A percentile compares a stretch with the other conserved stretches of the same genome.
Evolutionary conservation across 257 asterid genomes (phyloP).

Genomic region (Primulina eburnea): DNA sequence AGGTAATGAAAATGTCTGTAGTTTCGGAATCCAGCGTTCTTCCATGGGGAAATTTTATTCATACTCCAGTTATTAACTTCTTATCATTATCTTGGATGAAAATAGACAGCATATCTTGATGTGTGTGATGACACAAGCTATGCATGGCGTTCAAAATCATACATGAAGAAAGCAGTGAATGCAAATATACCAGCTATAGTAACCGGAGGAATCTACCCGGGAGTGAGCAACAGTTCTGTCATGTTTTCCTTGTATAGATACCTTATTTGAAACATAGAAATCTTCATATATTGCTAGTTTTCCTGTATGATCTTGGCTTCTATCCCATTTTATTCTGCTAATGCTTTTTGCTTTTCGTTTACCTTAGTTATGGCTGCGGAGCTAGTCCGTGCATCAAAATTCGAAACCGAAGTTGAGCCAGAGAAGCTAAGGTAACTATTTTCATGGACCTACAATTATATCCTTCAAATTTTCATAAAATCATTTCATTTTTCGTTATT

Average conservation of each 20-base stretch:
- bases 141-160: constrained; percentile 72
- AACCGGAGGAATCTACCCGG: constrained; percentile 96
- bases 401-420: constrained; percentile 59
- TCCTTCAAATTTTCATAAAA: neutral
- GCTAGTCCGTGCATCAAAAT: constrained; percentile 70
- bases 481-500: neutral
- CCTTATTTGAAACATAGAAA: neutral
- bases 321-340: constrained; percentile 8
- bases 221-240: constrained; percentile 90
- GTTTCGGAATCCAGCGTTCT: constrained; percentile 13
- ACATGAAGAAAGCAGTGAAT: constrained; percentile 57
- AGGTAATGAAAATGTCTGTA: constrained; percentile 49
- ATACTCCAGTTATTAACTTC: constrained; percentile 1
- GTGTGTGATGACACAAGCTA: constrained; percentile 91
- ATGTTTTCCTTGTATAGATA: constrained; percentile 36
- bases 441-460: neutral
- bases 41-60: neutral
- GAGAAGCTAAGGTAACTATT: constrained; percentile 73
- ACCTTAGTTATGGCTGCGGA: constrained; percentile 96
- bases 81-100: constrained; percentile 7
- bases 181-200: constrained; percentile 89
- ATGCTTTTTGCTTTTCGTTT: constrained; percentile 21
- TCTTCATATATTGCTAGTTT: neutral
- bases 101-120: constrained; percentile 89
- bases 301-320: neutral